Base-by-base conservation (phyloP, 1,139 yeast genomes). In the Kodamaea anthophila region DNA sequence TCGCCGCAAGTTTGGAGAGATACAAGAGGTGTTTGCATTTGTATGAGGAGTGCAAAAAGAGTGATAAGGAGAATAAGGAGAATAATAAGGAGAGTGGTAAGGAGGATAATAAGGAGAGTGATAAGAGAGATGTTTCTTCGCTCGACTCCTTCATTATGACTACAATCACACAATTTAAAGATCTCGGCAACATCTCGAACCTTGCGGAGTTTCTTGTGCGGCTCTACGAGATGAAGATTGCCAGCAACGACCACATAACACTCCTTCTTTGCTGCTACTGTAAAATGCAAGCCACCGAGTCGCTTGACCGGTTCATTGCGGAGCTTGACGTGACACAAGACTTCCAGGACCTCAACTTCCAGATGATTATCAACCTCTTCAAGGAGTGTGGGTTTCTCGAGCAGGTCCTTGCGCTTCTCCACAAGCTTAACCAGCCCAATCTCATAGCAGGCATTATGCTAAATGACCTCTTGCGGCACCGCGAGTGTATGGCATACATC, bases 211-310 rank as follows among this genome's bases (percentile, higher is more conserved):
- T 83, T 44, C 58, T 91, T 23, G 77, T 76, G 34, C 51, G 53
- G 10, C 60, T 88, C 38, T 68, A 83, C 32, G 65, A 65, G 8
- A 56, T 57, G 31, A 58, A 43, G 53, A 44, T 70, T 9, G 79
- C 95, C 0, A 72, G 74, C 21, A 69, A 74, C 26, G 94, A 87
- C 49, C 96, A 91, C 51, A 70, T 87, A 3, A 87, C 96, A 0
- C 56, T 91, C 18, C 60, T 91, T 21, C 58, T 91, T 20, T 84
- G 94, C 39, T 80, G 94, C 30, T 80, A 83, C 44, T 85, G 96
- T 41, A 88, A 88, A 49, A 58, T 86, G 39, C 82, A 80, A 40
- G 70, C 72, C 42, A 65, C 63, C 1, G 71, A 67, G 1, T 78
- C 78, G 33, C 59, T 91, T 21, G 70, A 70, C 28, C 43, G 52